Percentiles rank a stretch among this genome's conserved stretches.
Evolutionary conservation across 129 eudicot species (phyloP).

Genomic region (Erigeron canadensis): DNA sequence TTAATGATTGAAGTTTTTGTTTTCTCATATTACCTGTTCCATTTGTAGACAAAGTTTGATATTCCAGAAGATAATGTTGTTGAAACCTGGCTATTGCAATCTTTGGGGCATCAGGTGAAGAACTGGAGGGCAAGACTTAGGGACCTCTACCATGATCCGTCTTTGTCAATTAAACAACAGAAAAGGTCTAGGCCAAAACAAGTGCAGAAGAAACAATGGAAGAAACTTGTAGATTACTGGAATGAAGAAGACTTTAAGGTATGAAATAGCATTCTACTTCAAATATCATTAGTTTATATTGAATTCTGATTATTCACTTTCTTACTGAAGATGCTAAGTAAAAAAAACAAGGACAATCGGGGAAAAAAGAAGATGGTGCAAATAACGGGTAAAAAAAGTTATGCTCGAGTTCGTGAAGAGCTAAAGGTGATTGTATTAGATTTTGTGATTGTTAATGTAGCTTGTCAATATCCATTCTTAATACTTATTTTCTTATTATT

Average conservation of each 20-base stretch:
- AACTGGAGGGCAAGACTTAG: slow-evolving; percentile 23
- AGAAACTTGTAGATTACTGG: background rate
- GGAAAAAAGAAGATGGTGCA: slow-evolving; percentile 6
- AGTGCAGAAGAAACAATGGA: background rate
- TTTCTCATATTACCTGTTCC: too few species aligned
- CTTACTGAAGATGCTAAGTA: background rate
- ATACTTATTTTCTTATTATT: too few species aligned
- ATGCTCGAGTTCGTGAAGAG: slow-evolving; percentile 1
- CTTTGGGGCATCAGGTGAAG: slow-evolving; percentile 14
- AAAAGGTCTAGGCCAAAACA: slow-evolving; percentile 1
- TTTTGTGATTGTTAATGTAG: too few species aligned
- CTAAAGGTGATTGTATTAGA: background rate
- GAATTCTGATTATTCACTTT: background rate
- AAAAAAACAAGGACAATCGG: background rate
- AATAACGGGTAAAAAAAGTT: slow-evolving; percentile 3
- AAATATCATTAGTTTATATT: background rate
- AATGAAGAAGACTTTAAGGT: slow-evolving; percentile 19
- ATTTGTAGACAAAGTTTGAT: slow-evolving; percentile 10
- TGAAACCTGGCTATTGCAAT: background rate
- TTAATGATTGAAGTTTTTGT: too few species aligned
- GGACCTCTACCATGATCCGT: background rate
- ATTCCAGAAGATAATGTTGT: background rate
- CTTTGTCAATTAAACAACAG: background rate
- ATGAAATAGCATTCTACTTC: background rate
- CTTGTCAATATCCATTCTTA: too few species aligned